Percentiles rank a stretch among this genome's conserved stretches.
phyloP scores from a whole-genome alignment of 2,329 filamentous ascomycete species.

The Fusarium sp. region DNA sequence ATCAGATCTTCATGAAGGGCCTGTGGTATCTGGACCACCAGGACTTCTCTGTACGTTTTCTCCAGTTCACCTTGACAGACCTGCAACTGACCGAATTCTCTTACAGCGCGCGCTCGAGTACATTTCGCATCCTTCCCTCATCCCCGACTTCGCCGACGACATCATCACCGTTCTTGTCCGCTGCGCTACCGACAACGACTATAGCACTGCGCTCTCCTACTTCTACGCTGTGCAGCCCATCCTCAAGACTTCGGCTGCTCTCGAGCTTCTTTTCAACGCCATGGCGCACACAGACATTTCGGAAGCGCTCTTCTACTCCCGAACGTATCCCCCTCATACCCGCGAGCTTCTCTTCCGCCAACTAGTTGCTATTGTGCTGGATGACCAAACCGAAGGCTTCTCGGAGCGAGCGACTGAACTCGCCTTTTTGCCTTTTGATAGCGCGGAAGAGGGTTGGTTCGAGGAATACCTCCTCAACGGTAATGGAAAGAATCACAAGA shows the following conservation, averaged over 20 bases:
- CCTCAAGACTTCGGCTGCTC: constrained; percentile 70
- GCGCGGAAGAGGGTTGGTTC: constrained; percentile 79
- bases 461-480: constrained; percentile 73
- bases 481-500: constrained; percentile 71
- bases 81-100: constrained; percentile 1
- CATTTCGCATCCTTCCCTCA: constrained; percentile 81
- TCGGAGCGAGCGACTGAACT: constrained; percentile 74
- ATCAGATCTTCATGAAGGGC: constrained; percentile 83
- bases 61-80: neutral
- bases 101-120: constrained; percentile 74
- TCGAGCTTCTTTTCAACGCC: constrained; percentile 75
- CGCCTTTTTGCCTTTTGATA: constrained; percentile 76
- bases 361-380: constrained; percentile 69
- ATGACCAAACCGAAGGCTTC: constrained; percentile 52
- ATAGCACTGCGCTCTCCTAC: constrained; percentile 77
- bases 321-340: constrained; percentile 69
- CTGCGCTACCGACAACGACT: constrained; percentile 68
- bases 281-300: constrained; percentile 74
- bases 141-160: constrained; percentile 84
- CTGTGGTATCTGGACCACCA: constrained; percentile 82
- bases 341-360: constrained; percentile 74
- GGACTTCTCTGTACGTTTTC: constrained; percentile 67
- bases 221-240: constrained; percentile 80
- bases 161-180: constrained; percentile 77
- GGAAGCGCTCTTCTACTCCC: constrained; percentile 79